Evolutionary conservation across 2,329 filamentous ascomycete species (phyloP).

Genomic region (Podosphaera xanthii): DNA sequence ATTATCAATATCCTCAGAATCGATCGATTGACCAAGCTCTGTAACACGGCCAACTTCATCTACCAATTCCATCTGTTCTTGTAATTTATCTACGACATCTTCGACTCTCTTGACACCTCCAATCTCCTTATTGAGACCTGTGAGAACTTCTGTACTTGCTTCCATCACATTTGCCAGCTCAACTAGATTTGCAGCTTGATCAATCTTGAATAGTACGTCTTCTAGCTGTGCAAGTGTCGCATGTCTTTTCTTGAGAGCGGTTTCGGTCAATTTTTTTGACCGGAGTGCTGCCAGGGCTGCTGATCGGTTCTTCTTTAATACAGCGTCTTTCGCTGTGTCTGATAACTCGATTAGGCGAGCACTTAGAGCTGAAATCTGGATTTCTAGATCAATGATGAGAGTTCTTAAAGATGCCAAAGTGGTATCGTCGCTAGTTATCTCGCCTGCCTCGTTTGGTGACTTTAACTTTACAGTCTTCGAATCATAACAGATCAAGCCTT

Average conservation of each 20-base stretch:
- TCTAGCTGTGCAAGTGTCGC: conserved; percentile 63
- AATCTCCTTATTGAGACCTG: conserved; percentile 48
- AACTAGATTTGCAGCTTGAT: conserved; percentile 67
- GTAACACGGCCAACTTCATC: conserved; percentile 68
- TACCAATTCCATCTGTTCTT: conserved; percentile 57
- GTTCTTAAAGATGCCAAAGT: conserved; percentile 69
- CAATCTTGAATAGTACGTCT: conserved; percentile 58
- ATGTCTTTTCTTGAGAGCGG: conserved; percentile 45
- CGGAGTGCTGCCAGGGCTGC: conserved; percentile 58
- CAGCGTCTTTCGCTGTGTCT: conserved; percentile 42
- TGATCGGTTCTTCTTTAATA: conserved; percentile 48
- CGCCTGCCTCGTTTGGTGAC: conserved; percentile 22
- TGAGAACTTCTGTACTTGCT: conserved; percentile 48
- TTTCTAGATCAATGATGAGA: conserved; percentile 50
- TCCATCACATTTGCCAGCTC: conserved; percentile 69
- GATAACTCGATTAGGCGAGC: conserved; percentile 43
- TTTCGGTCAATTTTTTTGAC: conserved; percentile 62
- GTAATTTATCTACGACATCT: conserved; percentile 48
- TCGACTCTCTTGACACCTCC: conserved; percentile 59
- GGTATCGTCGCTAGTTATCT: conserved; percentile 54
- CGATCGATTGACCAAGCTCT: conserved; percentile 37
- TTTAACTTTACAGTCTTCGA: conserved; percentile 55
- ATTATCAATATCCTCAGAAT: conserved; percentile 70
- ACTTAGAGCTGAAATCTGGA: conserved; percentile 45
- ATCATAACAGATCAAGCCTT: conserved; percentile 33